These are phyloP conservation scores for Penicillium goetzii DNA, from an alignment of 495 filamentous ascomycete genomes.

Conservation along the genomic window DNA sequence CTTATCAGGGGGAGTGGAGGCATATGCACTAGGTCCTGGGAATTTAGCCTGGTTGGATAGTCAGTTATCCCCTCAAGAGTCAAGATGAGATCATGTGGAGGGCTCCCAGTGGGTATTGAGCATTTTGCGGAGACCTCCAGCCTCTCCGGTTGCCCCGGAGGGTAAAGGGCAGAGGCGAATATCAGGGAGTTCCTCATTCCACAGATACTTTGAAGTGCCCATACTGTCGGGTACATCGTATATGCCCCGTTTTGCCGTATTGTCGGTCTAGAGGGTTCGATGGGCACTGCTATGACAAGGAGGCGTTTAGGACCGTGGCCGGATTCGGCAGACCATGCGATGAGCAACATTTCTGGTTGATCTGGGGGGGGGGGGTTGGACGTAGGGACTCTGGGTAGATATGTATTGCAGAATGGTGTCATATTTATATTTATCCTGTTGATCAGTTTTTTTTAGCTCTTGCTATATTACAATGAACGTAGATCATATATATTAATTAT, in stretches of 20 bases:
- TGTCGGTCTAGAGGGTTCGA: slow-evolving; percentile 7
- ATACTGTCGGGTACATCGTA: not conserved
- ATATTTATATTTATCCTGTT: no score
- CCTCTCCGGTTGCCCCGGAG: not conserved
- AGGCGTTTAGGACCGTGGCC: slow-evolving; percentile 5
- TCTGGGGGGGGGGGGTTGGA: not conserved
- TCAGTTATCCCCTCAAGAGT: not conserved
- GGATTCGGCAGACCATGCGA: slow-evolving; percentile 1
- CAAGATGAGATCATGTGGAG: slow-evolving; percentile 12
- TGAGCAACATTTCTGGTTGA: not conserved
- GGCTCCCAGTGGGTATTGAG: slow-evolving; percentile 1
- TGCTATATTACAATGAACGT: not conserved
- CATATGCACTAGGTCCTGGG: not conserved
- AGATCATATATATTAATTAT: not conserved
- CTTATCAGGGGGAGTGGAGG: not conserved
- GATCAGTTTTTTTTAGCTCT: not conserved
- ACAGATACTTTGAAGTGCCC: not conserved
- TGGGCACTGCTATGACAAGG: slow-evolving; percentile 7
- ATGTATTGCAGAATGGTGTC: not conserved
- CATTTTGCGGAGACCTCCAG: not conserved
- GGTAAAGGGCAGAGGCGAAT: not conserved
- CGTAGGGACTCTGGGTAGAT: not conserved
- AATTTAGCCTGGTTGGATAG: not conserved
- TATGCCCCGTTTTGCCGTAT: not conserved
- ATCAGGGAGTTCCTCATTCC: not conserved